Evolutionary conservation across 352 stramenopile genomes (phyloP).

Genomic region (Pelagophyceae sp.): DNA sequence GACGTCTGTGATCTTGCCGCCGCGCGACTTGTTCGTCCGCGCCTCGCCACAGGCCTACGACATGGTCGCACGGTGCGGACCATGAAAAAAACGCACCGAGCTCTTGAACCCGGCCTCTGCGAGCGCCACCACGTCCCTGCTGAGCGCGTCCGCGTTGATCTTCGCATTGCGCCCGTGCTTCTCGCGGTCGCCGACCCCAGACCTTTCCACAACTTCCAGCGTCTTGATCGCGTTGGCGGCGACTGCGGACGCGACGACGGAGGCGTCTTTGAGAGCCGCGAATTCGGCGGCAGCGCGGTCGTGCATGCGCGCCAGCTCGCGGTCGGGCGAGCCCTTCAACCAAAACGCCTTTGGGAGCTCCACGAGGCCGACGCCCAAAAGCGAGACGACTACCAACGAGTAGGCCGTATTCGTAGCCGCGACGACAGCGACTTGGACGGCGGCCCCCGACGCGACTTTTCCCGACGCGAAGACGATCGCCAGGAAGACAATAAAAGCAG

Average conservation of each 20-base stretch:
- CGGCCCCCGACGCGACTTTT: neutral
- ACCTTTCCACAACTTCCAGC: neutral
- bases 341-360: neutral
- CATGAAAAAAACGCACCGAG: too few relatives aligned
- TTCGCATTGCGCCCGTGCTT: neutral
- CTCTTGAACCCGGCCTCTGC: neutral
- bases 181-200: neutral
- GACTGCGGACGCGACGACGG: neutral
- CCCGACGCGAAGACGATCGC: neutral
- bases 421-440: neutral
- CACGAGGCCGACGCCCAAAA: neutral
- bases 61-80: too few relatives aligned
- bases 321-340: neutral
- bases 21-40: neutral
- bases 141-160: neutral
- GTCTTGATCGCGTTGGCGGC: constrained; percentile 2
- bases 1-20: neutral
- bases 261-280: neutral
- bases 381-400: neutral
- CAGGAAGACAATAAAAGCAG: neutral
- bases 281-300: neutral
- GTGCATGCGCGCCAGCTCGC: neutral
- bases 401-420: neutral
- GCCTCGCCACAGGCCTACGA: neutral
- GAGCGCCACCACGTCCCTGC: neutral